A percentile compares a stretch with the other conserved stretches of the same genome.
These are phyloP conservation scores for Calonectria fujianensis DNA, from an alignment of 2,329 filamentous ascomycete genomes.

Conservation along the genomic window DNA sequence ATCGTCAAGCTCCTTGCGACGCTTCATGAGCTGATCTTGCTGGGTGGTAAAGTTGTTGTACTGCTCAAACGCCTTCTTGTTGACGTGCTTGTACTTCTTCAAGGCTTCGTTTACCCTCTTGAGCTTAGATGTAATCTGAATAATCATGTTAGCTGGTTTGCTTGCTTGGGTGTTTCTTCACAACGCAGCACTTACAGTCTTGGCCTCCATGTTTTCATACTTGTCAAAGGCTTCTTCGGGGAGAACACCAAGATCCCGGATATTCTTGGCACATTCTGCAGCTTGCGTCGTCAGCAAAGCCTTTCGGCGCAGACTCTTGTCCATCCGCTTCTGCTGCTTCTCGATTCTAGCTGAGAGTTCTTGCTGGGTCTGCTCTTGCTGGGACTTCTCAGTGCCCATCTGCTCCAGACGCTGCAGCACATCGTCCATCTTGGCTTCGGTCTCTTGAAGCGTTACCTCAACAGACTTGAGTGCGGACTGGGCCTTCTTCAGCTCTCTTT, in stretches of 20 bases:
- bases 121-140: slow-evolving; percentile 78
- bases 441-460: slow-evolving; percentile 81
- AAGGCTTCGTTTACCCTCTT: slow-evolving; percentile 94
- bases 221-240: slow-evolving; percentile 96
- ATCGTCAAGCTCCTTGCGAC: slow-evolving; percentile 89
- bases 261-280: slow-evolving; percentile 88
- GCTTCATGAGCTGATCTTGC: slow-evolving; percentile 88
- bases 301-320: slow-evolving; percentile 93
- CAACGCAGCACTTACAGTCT: slow-evolving; percentile 74
- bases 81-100: slow-evolving; percentile 98
- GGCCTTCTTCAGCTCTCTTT: slow-evolving; percentile 87
- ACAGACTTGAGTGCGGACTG: slow-evolving; percentile 80
- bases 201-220: slow-evolving; percentile 88
- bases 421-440: slow-evolving; percentile 81
- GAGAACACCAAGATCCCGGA: slow-evolving; percentile 92
- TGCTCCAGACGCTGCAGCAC: slow-evolving; percentile 71
- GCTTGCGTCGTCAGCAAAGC: slow-evolving; percentile 85
- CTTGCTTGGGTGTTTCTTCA: background rate
- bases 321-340: slow-evolving; percentile 90
- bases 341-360: slow-evolving; percentile 87
- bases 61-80: slow-evolving; percentile 99
- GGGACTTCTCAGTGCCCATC: slow-evolving; percentile 72
- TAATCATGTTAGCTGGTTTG: slow-evolving; percentile 40
- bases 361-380: slow-evolving; percentile 83
- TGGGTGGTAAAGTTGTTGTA: slow-evolving; percentile 98